Evolutionary conservation across 2,329 filamentous ascomycete genomes (phyloP).

Genomic region (Ophiostoma ulmi): DNA sequence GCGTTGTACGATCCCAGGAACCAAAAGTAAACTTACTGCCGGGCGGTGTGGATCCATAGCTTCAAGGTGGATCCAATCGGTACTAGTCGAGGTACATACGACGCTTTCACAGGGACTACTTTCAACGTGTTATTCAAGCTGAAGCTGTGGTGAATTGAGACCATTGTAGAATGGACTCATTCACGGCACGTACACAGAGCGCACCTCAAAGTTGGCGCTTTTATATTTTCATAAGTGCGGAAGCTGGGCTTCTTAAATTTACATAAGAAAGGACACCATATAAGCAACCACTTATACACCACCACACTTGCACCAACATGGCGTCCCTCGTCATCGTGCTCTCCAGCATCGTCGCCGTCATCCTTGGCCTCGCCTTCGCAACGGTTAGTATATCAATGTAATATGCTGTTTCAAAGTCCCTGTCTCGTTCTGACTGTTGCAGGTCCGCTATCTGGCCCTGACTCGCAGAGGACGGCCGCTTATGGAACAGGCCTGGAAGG

Average conservation of each 20-base stretch:
- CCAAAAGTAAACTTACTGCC: conserved; percentile 25
- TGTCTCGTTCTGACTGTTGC: not conserved
- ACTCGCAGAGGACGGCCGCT: not conserved
- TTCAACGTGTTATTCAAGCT: conserved; percentile 9
- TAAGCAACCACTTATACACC: no score
- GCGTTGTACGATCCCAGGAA: not conserved
- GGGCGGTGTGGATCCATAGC: conserved; percentile 24
- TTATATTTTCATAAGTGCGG: not conserved
- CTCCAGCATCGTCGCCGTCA: not conserved
- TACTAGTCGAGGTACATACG: not conserved
- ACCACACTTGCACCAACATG: not conserved
- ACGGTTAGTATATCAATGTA: not conserved
- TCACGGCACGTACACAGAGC: not conserved
- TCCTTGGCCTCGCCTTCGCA: conserved; percentile 8
- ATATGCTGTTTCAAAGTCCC: no score
- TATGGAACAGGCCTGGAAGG: conserved; percentile 23
- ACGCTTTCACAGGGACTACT: not conserved
- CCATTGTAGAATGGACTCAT: not conserved
- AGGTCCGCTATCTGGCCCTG: conserved; percentile 23
- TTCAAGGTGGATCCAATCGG: not conserved
- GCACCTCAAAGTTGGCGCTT: not conserved
- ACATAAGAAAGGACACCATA: not conserved
- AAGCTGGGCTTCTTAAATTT: not conserved
- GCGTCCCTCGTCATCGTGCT: not conserved
- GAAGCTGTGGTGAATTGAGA: not conserved